Conservation (phyloP, 768 basidiomycete genomes). For the Auricularia auricula-judae region DNA sequence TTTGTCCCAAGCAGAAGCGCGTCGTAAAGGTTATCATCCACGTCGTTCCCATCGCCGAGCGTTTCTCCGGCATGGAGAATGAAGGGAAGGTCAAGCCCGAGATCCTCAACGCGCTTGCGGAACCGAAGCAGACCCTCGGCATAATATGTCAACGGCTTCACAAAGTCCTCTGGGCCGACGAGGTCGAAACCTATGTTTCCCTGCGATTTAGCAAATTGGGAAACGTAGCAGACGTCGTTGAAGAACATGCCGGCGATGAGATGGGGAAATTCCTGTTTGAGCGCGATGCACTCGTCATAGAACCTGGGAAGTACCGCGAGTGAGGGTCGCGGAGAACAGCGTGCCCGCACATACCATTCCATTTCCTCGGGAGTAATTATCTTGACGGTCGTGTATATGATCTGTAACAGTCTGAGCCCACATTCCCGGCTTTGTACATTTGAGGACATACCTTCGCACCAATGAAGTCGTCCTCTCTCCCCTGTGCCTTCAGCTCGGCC, state of each 20-base stretch:
- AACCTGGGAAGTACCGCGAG: background rate
- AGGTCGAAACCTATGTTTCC: slow-evolving; percentile 57
- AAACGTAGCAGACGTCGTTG: no score
- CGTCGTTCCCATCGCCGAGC: slow-evolving; percentile 58
- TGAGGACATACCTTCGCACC: slow-evolving; percentile 41
- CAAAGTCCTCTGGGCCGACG: slow-evolving; percentile 61
- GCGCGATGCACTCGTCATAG: slow-evolving; percentile 58
- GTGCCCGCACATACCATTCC: slow-evolving; percentile 32
- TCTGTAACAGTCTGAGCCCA: slow-evolving; percentile 24
- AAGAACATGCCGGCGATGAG: slow-evolving; percentile 41
- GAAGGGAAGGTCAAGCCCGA: slow-evolving; percentile 58
- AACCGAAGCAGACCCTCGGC: slow-evolving; percentile 50
- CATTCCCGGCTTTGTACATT: no score
- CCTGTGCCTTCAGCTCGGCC: slow-evolving; percentile 36
- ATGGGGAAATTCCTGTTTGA: slow-evolving; percentile 67
- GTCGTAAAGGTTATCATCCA: slow-evolving; percentile 67
- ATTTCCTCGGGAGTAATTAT: slow-evolving; percentile 44
- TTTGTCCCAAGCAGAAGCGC: slow-evolving; percentile 69
- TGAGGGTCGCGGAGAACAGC: background rate
- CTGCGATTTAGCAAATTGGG: no score
- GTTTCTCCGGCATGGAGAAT: slow-evolving; percentile 78
- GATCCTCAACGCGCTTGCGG: slow-evolving; percentile 41
- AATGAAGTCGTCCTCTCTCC: slow-evolving; percentile 49
- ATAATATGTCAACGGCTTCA: slow-evolving; percentile 52
- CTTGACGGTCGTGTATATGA: slow-evolving; percentile 61